Evolutionary conservation across 352 stramenopile genomes (phyloP), one percentile per base, ranked within the genome.

Genomic region (Globisporangium carolinianum): DNA sequence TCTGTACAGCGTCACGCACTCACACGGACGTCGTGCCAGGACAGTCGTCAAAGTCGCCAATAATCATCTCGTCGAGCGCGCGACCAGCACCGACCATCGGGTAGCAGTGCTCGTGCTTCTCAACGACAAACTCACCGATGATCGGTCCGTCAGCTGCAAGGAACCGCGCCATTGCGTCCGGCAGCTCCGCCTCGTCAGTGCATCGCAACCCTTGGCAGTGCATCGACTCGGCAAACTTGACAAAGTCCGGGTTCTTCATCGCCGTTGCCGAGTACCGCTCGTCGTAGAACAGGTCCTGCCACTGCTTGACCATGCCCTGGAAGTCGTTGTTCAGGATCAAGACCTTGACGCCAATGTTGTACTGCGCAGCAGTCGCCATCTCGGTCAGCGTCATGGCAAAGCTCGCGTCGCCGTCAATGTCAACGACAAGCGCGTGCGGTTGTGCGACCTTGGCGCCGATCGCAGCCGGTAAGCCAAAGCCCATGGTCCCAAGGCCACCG

Each of bases 231-330:
- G 95, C 95, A 58, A 98, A 87, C 63, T 91, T 96, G 61, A 86
- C 75, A 62, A 98, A 98, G 66, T 98, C 83, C 7, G 95, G 95
- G 74, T 97, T 98, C 63, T 86, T 91, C 88, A 97, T 95, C 55
- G 77, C 66, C 17, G 88, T 96, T 35, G 72, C 73, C 55, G 89
- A 95, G 72, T 97, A 97, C 42, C 94, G 88, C 69, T 97, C 83
- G 48, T 98, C 87, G 74, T 98, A 97, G 68, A 98, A 98, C 59
- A 98, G 78, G 60, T 96, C 87, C 72, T 98, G 94, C 95, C 95
- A 98, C 71, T 98, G 95, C 79, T 98, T 97, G 55, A 98, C 95
- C 95, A 98, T 98, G 68, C 96, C 96, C 79, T 98, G 95, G 65
- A 92, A 95, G 67, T 98, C 83, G 69, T 98, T 98, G 69, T 98